phyloP scores from a whole-genome alignment of 805 yeast species.

The Brettanomyces sp. region DNA sequence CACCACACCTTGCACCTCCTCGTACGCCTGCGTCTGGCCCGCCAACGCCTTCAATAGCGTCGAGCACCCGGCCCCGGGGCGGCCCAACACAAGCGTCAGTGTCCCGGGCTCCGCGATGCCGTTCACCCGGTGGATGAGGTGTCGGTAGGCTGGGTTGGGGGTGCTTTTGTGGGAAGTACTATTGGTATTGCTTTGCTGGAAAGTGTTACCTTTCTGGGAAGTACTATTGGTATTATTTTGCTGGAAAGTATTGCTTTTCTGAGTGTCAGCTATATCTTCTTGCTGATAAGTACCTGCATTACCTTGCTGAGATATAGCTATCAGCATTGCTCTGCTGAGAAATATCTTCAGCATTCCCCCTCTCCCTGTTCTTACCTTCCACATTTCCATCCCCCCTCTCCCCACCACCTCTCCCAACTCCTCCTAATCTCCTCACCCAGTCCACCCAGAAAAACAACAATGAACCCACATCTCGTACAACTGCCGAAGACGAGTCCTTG shows the following conservation, averaged over 20 bases:
- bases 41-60: slow-evolving; percentile 36
- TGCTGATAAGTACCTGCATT: too few relatives aligned
- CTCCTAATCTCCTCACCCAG: slow-evolving; percentile 5
- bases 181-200: too few relatives aligned
- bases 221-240: too few relatives aligned
- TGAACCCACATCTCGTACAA: slow-evolving; percentile 35
- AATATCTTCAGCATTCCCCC: slow-evolving; percentile 3
- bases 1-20: slow-evolving; percentile 29
- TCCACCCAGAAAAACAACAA: slow-evolving; percentile 23
- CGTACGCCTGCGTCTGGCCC: slow-evolving; percentile 32
- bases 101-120: slow-evolving; percentile 34
- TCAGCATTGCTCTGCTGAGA: slow-evolving; percentile 7
- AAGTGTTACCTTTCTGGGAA: too few relatives aligned
- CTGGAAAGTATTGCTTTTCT: too few relatives aligned
- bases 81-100: slow-evolving; percentile 40
- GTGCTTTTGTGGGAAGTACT: too few relatives aligned
- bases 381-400: too few relatives aligned
- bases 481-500: slow-evolving; percentile 36
- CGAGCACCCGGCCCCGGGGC: slow-evolving; percentile 57
- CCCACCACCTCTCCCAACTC: slow-evolving; percentile 7
- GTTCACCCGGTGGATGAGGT: slow-evolving; percentile 2
- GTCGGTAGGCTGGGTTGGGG: neutral
- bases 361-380: slow-evolving; percentile 1
- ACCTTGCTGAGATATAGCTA: too few relatives aligned
- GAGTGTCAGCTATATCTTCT: too few relatives aligned